Evolutionary conservation across 176 grass and related monocot species (phyloP), one percentile per base, ranked within the genome.

Genomic region (Rhynchospora pubera): DNA sequence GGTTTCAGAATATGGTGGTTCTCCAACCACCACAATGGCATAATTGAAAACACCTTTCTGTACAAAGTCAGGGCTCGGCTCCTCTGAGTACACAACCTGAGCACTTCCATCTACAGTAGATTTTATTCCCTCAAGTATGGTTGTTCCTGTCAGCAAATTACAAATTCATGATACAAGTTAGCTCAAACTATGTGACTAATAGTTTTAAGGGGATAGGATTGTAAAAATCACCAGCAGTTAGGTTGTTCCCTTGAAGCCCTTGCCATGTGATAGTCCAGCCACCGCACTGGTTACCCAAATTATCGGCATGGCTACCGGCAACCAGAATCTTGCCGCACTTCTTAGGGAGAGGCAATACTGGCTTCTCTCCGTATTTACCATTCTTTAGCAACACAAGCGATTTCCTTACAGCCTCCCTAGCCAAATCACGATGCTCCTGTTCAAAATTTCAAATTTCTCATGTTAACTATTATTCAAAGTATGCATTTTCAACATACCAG

Each of bases 231-330:
- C 91, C 91, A 18, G 39, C 30, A 47, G 90, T 92, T 71, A 89
- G 65, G 62, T 93, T 74, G 62, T 83, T 91, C 5, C 91, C 91
- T 10, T 51, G 47, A 13, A 23, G 22, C 18, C 93, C 93, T 5
- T 91, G 91, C 93, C 89, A 93, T 53, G 76, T 77, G 9, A 91
- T 91, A 62, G 93, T 97, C 93, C 91, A 97, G 15, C 93, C 93
- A 50, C 93, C 89, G 18, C 93, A 93, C 62, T 97, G 93, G 60
- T 83, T 87, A 43, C 93, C 91, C 57, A 91, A 85, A 58, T 97
- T 78, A 47, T 93, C 72, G 13, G 91, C 91, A 83, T 97, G 84
- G 77, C 47, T 88, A 13, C 91, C 91, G 2, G 87, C 87, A 19
- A 90, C 85, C 2, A 97, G 87, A 56, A 97, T 86, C 81, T 74